These are phyloP conservation scores for Fusarium buxicola DNA, from an alignment of 2,329 filamentous ascomycete genomes.

Conservation along the genomic window DNA sequence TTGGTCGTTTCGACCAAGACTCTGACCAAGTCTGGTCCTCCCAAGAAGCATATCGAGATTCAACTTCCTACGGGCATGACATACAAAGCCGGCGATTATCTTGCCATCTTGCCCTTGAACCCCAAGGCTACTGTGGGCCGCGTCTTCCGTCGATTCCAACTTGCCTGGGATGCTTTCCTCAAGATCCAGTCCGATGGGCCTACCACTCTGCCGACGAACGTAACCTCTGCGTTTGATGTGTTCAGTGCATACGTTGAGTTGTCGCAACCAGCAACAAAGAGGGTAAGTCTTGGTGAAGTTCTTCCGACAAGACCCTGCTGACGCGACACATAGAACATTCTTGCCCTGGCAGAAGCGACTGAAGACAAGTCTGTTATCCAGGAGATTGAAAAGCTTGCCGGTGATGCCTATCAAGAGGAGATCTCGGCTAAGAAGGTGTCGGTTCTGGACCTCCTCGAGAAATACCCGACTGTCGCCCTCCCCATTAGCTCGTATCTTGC, in stretches of 20 bases:
- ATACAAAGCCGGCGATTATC: constrained; percentile 81
- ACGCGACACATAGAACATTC: constrained; percentile 48
- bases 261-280: constrained; percentile 76
- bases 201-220: constrained; percentile 65
- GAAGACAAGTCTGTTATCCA: constrained; percentile 57
- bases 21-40: constrained; percentile 37
- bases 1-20: constrained; percentile 39
- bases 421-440: constrained; percentile 69
- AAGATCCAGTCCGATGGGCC: constrained; percentile 66
- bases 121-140: constrained; percentile 69
- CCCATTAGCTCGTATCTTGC: constrained; percentile 75
- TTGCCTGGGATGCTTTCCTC: constrained; percentile 76
- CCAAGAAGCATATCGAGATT: constrained; percentile 75
- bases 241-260: constrained; percentile 80
- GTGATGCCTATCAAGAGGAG: constrained; percentile 60
- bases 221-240: constrained; percentile 71
- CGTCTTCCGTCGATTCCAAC: constrained; percentile 72
- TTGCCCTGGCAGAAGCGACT: constrained; percentile 60
- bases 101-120: constrained; percentile 79
- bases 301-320: background rate
- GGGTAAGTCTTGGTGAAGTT: constrained; percentile 53
- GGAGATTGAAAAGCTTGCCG: constrained; percentile 60
- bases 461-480: constrained; percentile 68
- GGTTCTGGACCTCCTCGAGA: constrained; percentile 76
- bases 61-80: constrained; percentile 72